Conservation (phyloP, 768 basidiomycete genomes). For the Brasilioporus rufonigricans region DNA sequence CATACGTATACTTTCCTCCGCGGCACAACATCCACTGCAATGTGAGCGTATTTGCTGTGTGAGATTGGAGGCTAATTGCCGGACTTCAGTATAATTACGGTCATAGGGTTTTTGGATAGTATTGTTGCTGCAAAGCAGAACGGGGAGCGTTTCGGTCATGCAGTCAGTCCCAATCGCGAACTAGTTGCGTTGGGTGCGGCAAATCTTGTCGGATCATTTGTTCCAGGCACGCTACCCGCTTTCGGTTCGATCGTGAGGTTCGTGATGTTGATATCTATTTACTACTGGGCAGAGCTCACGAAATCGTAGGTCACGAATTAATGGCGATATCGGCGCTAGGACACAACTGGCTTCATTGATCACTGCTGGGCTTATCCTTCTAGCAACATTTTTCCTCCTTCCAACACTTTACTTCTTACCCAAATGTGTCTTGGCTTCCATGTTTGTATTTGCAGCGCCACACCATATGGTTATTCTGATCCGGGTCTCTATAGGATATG, state of each 20-base stretch:
- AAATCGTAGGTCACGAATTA: conserved; percentile 66
- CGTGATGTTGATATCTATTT: conserved; percentile 13
- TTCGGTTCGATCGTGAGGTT: conserved; percentile 92
- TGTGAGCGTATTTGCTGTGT: conserved; percentile 40
- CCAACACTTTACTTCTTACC: conserved; percentile 85
- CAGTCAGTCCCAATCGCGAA: conserved; percentile 92
- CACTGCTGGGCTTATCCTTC: conserved; percentile 68
- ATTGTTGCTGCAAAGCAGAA: conserved; percentile 97
- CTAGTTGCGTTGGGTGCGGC: conserved; percentile 85
- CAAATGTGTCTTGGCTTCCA: conserved; percentile 83
- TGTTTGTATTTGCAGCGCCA: conserved; percentile 49
- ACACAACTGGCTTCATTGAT: conserved; percentile 89
- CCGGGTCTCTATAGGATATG: conserved; percentile 54
- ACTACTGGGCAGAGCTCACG: background rate
- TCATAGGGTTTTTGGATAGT: conserved; percentile 91
- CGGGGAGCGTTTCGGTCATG: conserved; percentile 77
- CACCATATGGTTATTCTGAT: conserved; percentile 9
- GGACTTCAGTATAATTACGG: conserved; percentile 59
- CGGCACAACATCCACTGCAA: conserved; percentile 80
- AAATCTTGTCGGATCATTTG: conserved; percentile 74
- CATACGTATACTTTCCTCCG: conserved; percentile 63
- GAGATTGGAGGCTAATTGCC: background rate
- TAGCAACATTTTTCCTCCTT: conserved; percentile 88
- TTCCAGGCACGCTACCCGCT: conserved; percentile 88
- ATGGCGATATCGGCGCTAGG: conserved; percentile 83